These are phyloP conservation scores for Ustilago vetiveriae DNA, from an alignment of 1,284 basidiomycete species.

Conservation along the genomic window DNA sequence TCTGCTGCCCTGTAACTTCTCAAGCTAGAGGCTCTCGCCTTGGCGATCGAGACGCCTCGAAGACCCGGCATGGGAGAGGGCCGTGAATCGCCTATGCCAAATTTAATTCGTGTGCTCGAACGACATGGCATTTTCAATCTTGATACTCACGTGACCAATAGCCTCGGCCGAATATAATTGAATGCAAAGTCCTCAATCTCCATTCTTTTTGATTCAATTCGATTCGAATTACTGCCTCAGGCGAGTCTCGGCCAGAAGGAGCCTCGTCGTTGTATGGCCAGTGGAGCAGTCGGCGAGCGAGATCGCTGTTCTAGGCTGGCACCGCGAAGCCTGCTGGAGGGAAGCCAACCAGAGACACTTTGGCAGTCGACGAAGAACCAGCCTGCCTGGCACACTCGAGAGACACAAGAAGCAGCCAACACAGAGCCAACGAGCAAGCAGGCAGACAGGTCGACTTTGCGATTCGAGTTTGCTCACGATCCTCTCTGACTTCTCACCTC, in stretches of 20 bases:
- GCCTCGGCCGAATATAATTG: neutral
- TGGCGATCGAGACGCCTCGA: too few relatives aligned
- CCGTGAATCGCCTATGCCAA: too few relatives aligned
- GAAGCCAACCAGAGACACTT: too few relatives aligned
- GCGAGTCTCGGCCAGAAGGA: neutral
- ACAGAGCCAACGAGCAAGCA: neutral
- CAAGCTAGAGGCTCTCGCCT: too few relatives aligned
- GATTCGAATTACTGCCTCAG: neutral
- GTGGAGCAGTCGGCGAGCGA: too few relatives aligned
- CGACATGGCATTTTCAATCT: neutral
- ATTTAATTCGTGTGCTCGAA: too few relatives aligned
- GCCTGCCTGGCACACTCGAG: neutral
- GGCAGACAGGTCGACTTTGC: slow-evolving; percentile 19
- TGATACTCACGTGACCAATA: neutral
- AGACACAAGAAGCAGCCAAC: slow-evolving; percentile 1
- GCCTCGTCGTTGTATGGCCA: too few relatives aligned
- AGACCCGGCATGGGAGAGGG: too few relatives aligned
- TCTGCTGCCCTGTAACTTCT: too few relatives aligned
- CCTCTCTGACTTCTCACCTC: slow-evolving; percentile 46
- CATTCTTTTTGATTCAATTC: neutral
- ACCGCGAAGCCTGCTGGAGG: too few relatives aligned
- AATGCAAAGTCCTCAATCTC: neutral
- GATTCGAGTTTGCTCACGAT: slow-evolving; percentile 49
- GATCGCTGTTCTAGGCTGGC: too few relatives aligned
- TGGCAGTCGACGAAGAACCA: neutral